Percentiles rank a stretch among this genome's conserved stretches.
Evolutionary conservation across 768 basidiomycete species (phyloP).

Genomic region (Gelatoporia subvermispora): DNA sequence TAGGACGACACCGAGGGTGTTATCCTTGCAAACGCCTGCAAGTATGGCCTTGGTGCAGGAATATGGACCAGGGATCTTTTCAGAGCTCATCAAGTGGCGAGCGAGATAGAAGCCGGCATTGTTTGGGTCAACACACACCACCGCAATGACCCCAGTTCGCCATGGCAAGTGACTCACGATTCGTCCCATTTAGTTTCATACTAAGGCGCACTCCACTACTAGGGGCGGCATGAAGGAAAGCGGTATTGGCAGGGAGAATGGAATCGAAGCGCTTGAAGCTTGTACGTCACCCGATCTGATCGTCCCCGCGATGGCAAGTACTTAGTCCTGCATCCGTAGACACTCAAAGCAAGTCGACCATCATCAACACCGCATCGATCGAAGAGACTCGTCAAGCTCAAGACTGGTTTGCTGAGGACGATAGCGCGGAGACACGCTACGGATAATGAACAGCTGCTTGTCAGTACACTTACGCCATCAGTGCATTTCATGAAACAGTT

Average conservation of each 20-base stretch:
- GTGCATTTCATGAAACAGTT: too few relatives aligned
- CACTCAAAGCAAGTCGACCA: slow-evolving; percentile 79
- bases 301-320: not conserved
- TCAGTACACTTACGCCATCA: not conserved
- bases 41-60: slow-evolving; percentile 77
- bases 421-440: slow-evolving; percentile 48
- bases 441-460: slow-evolving; percentile 40
- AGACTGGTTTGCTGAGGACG: slow-evolving; percentile 73
- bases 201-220: not conserved
- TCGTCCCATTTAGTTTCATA: not conserved
- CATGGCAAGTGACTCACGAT: slow-evolving; percentile 52
- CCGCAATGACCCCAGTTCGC: slow-evolving; percentile 84
- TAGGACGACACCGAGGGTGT: slow-evolving; percentile 63
- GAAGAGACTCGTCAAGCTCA: slow-evolving; percentile 55
- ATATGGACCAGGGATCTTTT: slow-evolving; percentile 78
- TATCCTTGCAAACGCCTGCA: slow-evolving; percentile 65
- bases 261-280: slow-evolving; percentile 72
- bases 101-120: slow-evolving; percentile 65
- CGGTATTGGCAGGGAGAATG: slow-evolving; percentile 84
- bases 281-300: slow-evolving; percentile 42
- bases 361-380: slow-evolving; percentile 64
- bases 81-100: slow-evolving; percentile 69
- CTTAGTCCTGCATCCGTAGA: slow-evolving; percentile 36
- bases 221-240: slow-evolving; percentile 92
- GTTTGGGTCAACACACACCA: slow-evolving; percentile 91